A percentile compares a stretch with the other conserved stretches of the same genome.
Evolutionary conservation across 345 rosid species (phyloP).

Genomic region (Kernera saxatilis): DNA sequence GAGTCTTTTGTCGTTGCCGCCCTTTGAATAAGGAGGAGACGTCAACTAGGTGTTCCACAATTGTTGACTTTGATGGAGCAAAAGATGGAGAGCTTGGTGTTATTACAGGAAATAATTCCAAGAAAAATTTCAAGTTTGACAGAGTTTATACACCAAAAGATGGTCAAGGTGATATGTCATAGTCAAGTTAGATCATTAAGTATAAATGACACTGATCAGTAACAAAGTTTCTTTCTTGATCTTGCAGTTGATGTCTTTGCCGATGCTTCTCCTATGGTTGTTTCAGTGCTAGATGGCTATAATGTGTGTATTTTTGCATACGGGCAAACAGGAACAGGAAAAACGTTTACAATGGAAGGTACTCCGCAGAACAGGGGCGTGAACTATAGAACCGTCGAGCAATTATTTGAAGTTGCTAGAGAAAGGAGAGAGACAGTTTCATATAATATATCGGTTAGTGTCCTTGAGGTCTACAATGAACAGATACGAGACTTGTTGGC

Average conservation of each 20-base stretch:
- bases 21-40: constrained; percentile 72
- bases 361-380: constrained; percentile 80
- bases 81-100: constrained; percentile 90
- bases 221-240: constrained; percentile 9
- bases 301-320: constrained; percentile 96
- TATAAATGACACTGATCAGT: neutral
- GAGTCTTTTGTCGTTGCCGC: constrained; percentile 96
- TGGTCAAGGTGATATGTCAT: constrained; percentile 56
- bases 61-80: constrained; percentile 71
- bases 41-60: constrained; percentile 50
- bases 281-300: constrained; percentile 92
- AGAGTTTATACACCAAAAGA: constrained; percentile 79
- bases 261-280: constrained; percentile 86
- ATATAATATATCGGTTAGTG: constrained; percentile 82
- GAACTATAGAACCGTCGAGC: constrained; percentile 86
- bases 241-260: constrained; percentile 77
- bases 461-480: constrained; percentile 95
- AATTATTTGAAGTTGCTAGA: constrained; percentile 60
- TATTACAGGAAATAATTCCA: constrained; percentile 52
- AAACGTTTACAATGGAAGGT: constrained; percentile 99
- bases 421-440: constrained; percentile 73
- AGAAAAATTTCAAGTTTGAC: constrained; percentile 76
- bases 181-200: neutral
- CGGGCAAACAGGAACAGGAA: constrained; percentile 98
- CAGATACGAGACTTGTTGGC: constrained; percentile 92